Base-by-base conservation (phyloP, 805 yeast species). In the Candida khao-thaluensis region DNA sequence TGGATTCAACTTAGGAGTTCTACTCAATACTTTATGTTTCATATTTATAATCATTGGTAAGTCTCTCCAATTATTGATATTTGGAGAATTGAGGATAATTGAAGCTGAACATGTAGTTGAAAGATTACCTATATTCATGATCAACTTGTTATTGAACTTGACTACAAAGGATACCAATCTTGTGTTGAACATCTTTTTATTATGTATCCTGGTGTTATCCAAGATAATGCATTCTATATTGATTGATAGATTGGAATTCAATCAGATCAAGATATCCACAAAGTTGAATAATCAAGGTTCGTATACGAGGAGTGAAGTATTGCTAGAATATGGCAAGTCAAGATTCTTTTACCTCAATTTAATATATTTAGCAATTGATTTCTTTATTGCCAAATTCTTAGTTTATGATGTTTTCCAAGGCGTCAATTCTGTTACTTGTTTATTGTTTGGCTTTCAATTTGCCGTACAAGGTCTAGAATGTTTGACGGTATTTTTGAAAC, bases 201-300 rank as follows among this genome's bases (percentile, higher is more conserved):
- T 64, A 11, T 61, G 64, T 9, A 39, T 60, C 17, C 45, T 62
- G 3, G 43, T 65, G 16, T 47, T 56, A 17, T 59, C 78, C 54
- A 83, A 82, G 53, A 79, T 83, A 2, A 79, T 84, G 64, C 95
- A 89, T 54, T 82, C 95, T 80, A 72, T 93, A 1, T 59, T 83
- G 31, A 62, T 66, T 26, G 81, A 77, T 40, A 54, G 85, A 17
- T 61, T 75, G 11, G 80, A 77, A 20, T 58, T 56, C 40, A 40
- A 60, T 11, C 59, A 59, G 20, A 53, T 61, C 46, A 49, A 45
- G 22, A 53, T 65, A 4, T 53, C 49, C 16, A 66, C 63, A 35
- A 53, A 50, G 24, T 38, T 57, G 6, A 40, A 48, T 2, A 42
- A 45, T 32, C 54, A 44, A 9, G 35, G 43, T 12, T 30, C 21